These are phyloP conservation scores for Inosperma sp. DNA, from an alignment of 768 basidiomycete genomes.

Conservation along the genomic window DNA sequence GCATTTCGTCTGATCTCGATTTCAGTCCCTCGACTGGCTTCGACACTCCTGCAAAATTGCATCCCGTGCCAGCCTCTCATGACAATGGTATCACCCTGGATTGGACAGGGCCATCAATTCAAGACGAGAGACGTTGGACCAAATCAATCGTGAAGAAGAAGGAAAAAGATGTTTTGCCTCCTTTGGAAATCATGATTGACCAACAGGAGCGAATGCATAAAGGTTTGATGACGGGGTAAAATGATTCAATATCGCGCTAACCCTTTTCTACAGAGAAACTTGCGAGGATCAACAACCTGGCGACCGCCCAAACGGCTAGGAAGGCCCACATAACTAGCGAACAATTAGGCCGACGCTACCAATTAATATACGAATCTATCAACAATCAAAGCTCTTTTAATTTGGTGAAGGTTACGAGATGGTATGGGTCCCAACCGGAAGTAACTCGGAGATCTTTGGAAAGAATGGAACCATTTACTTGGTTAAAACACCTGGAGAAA, in stretches of 20 bases:
- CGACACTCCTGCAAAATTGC: conserved; percentile 32
- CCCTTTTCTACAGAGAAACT: conserved; percentile 47
- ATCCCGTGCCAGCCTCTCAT: conserved; percentile 66
- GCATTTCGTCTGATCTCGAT: conserved; percentile 51
- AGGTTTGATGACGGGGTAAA: conserved; percentile 36
- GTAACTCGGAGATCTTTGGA: conserved; percentile 51
- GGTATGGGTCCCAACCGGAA: conserved; percentile 53
- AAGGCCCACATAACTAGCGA: conserved; percentile 62
- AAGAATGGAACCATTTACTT: conserved; percentile 63
- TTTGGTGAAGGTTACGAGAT: conserved; percentile 49
- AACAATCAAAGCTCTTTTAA: conserved; percentile 36
- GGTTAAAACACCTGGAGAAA: conserved; percentile 65
- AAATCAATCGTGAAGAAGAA: conserved; percentile 56
- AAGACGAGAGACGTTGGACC: conserved; percentile 62
- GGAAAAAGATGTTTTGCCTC: conserved; percentile 45
- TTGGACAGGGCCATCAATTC: conserved; percentile 57
- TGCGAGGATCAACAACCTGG: conserved; percentile 44
- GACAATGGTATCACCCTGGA: conserved; percentile 70
- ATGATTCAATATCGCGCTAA: conserved; percentile 1
- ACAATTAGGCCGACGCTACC: conserved; percentile 64
- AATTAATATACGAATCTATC: conserved; percentile 42
- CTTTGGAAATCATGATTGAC: conserved; percentile 45
- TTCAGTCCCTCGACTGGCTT: conserved; percentile 61
- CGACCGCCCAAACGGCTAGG: conserved; percentile 50
- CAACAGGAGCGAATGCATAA: conserved; percentile 56